Evolutionary conservation across 306 rosid species (phyloP).

Genomic region (Quercus bicolor): DNA sequence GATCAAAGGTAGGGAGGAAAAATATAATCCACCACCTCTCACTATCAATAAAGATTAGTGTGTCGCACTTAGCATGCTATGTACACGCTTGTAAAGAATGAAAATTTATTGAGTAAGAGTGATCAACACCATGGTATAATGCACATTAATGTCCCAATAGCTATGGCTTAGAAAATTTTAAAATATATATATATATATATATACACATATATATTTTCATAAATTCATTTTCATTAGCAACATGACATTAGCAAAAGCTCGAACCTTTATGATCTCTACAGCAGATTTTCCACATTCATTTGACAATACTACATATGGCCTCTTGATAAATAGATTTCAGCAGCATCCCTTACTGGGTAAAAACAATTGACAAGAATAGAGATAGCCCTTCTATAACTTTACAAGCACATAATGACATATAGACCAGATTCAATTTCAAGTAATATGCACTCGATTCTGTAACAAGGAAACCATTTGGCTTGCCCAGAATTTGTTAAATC

Average conservation of each 20-base stretch:
- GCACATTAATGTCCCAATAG: background rate
- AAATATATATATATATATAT: background rate
- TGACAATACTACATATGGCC: background rate
- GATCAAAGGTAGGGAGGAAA: background rate
- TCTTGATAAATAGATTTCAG: background rate
- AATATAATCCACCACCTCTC: background rate
- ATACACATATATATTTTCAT: background rate
- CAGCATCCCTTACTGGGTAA: too few relatives aligned
- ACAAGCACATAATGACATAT: background rate
- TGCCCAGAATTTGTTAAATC: background rate
- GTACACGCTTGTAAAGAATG: background rate
- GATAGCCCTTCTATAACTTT: background rate
- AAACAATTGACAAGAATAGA: too few relatives aligned
- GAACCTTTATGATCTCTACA: background rate
- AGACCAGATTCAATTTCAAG: background rate
- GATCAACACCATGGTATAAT: background rate
- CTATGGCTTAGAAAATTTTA: background rate
- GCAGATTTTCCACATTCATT: background rate
- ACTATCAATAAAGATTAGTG: background rate
- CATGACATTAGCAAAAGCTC: background rate
- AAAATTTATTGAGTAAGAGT: background rate
- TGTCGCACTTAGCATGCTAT: background rate
- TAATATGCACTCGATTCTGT: background rate
- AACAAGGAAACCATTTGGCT: background rate
- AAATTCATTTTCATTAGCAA: background rate